A percentile compares a stretch with the other conserved stretches of the same genome.
phyloP scores from a whole-genome alignment of 1,284 basidiomycete genomes.

The Polyporus tsugae region DNA sequence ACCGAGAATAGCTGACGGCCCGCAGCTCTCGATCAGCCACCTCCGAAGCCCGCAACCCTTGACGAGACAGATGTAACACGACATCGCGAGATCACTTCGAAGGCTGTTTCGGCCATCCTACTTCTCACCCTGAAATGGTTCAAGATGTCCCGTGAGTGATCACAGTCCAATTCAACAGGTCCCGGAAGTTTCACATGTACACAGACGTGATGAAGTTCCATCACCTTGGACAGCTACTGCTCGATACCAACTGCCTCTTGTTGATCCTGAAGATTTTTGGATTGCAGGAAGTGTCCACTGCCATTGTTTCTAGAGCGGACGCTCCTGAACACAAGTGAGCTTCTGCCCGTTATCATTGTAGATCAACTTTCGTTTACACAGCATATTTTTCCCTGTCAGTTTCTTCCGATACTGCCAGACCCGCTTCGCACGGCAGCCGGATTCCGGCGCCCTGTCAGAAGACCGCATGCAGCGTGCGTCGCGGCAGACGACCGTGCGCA shows the following conservation, averaged over 20 bases:
- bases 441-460: constrained; percentile 54
- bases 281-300: constrained; percentile 87
- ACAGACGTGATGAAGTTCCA: constrained; percentile 98
- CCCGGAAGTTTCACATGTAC: constrained; percentile 12
- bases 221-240: constrained; percentile 92
- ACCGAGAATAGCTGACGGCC: constrained; percentile 22
- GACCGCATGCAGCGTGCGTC: constrained; percentile 67
- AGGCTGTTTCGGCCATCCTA: constrained; percentile 95
- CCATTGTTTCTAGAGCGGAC: constrained; percentile 90
- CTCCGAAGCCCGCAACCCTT: constrained; percentile 79
- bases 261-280: constrained; percentile 99
- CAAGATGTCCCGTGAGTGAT: constrained; percentile 89
- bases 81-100: constrained; percentile 97
- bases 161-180: constrained; percentile 2
- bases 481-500: constrained; percentile 63
- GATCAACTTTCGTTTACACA: background rate
- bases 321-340: constrained; percentile 86
- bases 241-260: constrained; percentile 95
- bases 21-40: constrained; percentile 68
- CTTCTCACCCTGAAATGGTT: constrained; percentile 96
- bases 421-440: constrained; percentile 72
- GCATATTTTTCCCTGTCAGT: constrained; percentile 51
- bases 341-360: constrained; percentile 16
- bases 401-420: constrained; percentile 95
- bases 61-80: constrained; percentile 96